Evolutionary conservation across 805 yeast genomes (phyloP), one percentile per base, ranked within the genome.

Genomic region (Nakazawaea sp.): DNA sequence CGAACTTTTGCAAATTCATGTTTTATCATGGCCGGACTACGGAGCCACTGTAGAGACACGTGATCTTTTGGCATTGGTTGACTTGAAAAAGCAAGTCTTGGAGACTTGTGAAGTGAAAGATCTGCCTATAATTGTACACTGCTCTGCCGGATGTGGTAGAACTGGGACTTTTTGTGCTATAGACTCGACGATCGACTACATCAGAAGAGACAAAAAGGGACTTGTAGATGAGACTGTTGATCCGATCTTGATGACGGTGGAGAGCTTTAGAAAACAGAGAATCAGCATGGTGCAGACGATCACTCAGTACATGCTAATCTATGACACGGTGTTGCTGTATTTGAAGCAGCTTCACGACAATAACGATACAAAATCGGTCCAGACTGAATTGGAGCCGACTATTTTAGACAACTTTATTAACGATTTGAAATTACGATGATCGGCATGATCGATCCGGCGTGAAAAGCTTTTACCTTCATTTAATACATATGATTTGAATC

Each of bases 81-180:
- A 62, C 34, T 49, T 78, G 47, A 60, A 59, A 37, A 40, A 53
- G 7, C 44, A 40, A 23, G 39, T 61, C 19, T 36, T 47, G 35
- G 17, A 19, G 19, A 6, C 9, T 12, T 19, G 46, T 12, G 30
- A 39, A 15, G 44, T 48, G 7, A 24, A 44, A 19, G 13, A 25
- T n/a, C 15, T 30, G 7, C 90, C 92, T 16, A 68, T 78, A 5
- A 53, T 87, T 32, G 84, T 83, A 18, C 97, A 90, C 58, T 90
- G 98, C 53, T 86, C 96, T 5, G 97, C 97, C 1, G 98, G 98
- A 0, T 88, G 95, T 52, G 98, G 98, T 15, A 66, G 98, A 41
- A 87, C 97, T 0, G 98, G 98, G 2, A 84, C 96, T 2, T 81
- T 80, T 52, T 76, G 88, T 43, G 75, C 87, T 1, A 60, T 82